Conservation (phyloP, 75 land plant genomes). For the Cryptomeria japonica region DNA sequence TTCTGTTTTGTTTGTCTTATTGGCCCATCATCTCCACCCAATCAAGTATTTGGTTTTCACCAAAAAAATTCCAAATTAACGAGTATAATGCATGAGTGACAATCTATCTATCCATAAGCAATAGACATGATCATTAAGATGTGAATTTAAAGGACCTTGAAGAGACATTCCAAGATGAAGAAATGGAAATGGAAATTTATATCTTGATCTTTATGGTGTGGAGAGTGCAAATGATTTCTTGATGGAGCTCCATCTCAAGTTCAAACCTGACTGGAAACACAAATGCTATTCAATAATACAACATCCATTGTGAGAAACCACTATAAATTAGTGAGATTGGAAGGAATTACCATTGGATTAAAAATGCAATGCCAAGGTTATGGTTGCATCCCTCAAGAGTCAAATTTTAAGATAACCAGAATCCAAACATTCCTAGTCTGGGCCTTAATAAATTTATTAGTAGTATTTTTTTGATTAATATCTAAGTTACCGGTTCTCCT, state of each 20-base stretch:
- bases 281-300: neutral
- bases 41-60: neutral
- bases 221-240: neutral
- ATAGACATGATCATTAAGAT: neutral
- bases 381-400: neutral
- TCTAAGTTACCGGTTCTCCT: no score
- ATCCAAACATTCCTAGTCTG: neutral
- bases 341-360: neutral
- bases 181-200: neutral
- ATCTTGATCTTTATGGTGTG: neutral
- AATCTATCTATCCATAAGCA: neutral
- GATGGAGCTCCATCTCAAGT: neutral
- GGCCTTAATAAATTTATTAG: neutral
- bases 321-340: neutral
- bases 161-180: neutral
- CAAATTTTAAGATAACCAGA: neutral
- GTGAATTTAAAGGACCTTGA: neutral
- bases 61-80: neutral
- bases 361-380: neutral
- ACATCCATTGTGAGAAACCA: neutral
- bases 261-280: neutral
- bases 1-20: neutral
- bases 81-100: neutral
- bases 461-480: no score
- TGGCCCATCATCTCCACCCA: neutral